A percentile compares a stretch with the other conserved stretches of the same genome.
Conservation (phyloP, 2,329 filamentous ascomycete genomes). For the Lachnellula cervina region DNA sequence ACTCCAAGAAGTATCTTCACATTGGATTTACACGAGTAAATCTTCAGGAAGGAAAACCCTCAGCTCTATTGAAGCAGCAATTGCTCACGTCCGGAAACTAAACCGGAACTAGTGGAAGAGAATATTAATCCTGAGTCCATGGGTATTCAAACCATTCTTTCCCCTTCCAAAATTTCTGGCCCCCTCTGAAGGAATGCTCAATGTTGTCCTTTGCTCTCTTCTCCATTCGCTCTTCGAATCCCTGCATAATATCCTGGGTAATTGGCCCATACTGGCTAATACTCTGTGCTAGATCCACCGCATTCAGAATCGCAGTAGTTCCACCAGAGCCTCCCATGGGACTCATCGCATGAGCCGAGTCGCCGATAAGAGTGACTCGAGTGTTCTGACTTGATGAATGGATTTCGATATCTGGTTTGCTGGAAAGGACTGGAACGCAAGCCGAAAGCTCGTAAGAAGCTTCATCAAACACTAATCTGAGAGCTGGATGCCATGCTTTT, state of each 20-base stretch:
- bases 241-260: background rate
- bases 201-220: background rate
- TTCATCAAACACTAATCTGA: background rate
- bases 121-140: no score
- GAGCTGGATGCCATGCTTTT: background rate
- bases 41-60: no score
- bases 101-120: no score
- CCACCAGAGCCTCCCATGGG: background rate
- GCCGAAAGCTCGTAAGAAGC: constrained; percentile 1
- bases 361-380: background rate
- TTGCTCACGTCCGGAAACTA: no score
- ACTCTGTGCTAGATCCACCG: background rate
- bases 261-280: background rate
- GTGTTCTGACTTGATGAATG: background rate
- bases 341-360: background rate
- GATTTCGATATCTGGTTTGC: background rate
- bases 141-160: background rate
- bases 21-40: no score
- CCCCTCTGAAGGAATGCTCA: background rate
- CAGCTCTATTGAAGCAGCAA: no score
- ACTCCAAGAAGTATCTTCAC: no score
- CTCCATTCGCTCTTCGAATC: background rate
- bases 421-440: constrained; percentile 1
- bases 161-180: background rate
- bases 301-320: background rate